A percentile compares a stretch with the other conserved stretches of the same genome.
Evolutionary conservation across 2,329 filamentous ascomycete genomes (phyloP).

Genomic region (Diplodia scrobiculata): DNA sequence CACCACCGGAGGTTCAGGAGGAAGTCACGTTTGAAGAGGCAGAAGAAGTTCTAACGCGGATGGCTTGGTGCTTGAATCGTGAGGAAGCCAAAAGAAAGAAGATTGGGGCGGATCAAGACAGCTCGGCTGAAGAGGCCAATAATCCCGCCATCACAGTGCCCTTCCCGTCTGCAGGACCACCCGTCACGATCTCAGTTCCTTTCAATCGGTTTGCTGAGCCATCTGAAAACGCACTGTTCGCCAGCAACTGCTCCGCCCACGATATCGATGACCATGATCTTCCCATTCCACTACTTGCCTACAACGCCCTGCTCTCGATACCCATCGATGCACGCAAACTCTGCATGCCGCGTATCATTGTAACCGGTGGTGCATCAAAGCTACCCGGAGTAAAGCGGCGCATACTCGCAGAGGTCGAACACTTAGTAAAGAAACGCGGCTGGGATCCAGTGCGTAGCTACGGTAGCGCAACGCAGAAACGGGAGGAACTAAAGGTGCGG

Average conservation of each 20-base stretch:
- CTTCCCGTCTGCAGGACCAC: slow-evolving; percentile 43
- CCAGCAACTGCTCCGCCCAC: slow-evolving; percentile 51
- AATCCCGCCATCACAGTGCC: slow-evolving; percentile 44
- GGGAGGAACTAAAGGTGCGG: slow-evolving; percentile 28
- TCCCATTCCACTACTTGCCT: slow-evolving; percentile 74
- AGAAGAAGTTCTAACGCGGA: slow-evolving; percentile 73
- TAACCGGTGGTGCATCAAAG: slow-evolving; percentile 77
- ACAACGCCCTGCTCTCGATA: slow-evolving; percentile 71
- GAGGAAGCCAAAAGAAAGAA: slow-evolving; percentile 35
- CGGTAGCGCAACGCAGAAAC: slow-evolving; percentile 54
- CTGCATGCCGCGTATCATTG: slow-evolving; percentile 86
- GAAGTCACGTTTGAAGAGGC: slow-evolving; percentile 69
- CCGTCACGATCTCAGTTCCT: slow-evolving; percentile 62
- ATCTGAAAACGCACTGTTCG: slow-evolving; percentile 75
- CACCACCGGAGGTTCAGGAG: slow-evolving; percentile 33
- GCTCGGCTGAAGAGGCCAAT: slow-evolving; percentile 35
- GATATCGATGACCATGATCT: slow-evolving; percentile 86
- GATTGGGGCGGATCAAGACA: not conserved
- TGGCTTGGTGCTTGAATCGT: slow-evolving; percentile 68
- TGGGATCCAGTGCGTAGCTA: slow-evolving; percentile 79
- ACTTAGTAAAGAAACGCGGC: slow-evolving; percentile 66
- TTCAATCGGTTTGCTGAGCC: slow-evolving; percentile 72
- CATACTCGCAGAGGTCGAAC: slow-evolving; percentile 72
- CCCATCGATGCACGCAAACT: slow-evolving; percentile 79
- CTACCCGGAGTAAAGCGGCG: slow-evolving; percentile 78